These are phyloP conservation scores for Euphorbia pulcherrima DNA, from an alignment of 345 rosid species.

Conservation along the genomic window DNA sequence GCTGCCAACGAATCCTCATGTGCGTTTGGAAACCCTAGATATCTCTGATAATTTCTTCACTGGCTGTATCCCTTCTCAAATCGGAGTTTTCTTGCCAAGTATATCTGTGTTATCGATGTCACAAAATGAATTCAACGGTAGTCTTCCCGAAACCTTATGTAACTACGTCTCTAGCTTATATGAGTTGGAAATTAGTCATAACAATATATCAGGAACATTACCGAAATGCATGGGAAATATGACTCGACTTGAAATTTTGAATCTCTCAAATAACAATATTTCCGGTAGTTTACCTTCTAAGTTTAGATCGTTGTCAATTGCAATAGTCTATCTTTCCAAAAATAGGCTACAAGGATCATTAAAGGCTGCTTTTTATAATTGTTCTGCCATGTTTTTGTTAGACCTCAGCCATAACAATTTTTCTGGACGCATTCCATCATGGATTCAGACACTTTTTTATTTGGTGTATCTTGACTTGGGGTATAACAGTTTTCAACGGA, in stretches of 20 bases:
- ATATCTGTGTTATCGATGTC: neutral
- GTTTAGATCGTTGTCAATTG: neutral
- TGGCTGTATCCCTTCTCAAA: neutral
- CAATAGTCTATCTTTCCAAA: conserved; percentile 2
- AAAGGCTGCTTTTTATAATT: neutral
- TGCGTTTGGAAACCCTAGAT: neutral
- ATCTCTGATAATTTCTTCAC: neutral
- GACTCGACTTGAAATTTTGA: neutral
- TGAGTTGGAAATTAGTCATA: neutral
- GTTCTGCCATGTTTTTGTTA: neutral
- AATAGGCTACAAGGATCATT: conserved; percentile 12
- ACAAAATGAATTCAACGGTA: neutral
- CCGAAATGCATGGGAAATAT: neutral
- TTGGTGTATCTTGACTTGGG: conserved; percentile 19
- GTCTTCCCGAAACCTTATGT: neutral
- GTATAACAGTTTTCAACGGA: conserved; percentile 17
- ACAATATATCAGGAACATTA: neutral
- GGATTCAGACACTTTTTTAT: neutral
- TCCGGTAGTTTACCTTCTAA: conserved; percentile 1
- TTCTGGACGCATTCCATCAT: conserved; percentile 14
- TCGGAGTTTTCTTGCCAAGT: neutral
- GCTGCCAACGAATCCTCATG: neutral
- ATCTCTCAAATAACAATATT: conserved; percentile 5
- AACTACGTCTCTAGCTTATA: neutral
- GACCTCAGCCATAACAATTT: conserved; percentile 21